Evolutionary conservation across 163 green algal species (phyloP), one percentile per base, ranked within the genome.

Genomic region (Chlorella variabilis): DNA sequence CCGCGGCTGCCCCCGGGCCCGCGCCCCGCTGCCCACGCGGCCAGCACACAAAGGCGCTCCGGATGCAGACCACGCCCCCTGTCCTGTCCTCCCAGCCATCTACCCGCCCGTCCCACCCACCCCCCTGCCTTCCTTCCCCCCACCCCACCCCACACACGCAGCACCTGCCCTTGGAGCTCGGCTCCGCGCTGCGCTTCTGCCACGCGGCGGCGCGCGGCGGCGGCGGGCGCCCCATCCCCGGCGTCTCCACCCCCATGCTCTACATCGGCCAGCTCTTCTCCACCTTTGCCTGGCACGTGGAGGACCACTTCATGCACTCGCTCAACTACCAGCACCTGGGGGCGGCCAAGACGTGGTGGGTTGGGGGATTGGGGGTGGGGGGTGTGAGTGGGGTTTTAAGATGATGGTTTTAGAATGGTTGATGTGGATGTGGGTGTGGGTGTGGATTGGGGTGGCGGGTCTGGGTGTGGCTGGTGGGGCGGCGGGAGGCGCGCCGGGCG

Each of bases 251-350:
- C 15, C 84, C 93, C 67, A 90, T 85, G 85, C 77, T 97, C 71
- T 91, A 93, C 67, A 39, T 95, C 36, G 89, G 90, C 81, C 93
- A 93, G 86, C 75, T 92, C 13, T 95, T 94, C 73, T 89, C 87
- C 68, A 84, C 83, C 38, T 88, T 89, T 63, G 86, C 84, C 70
- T 98, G 94, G 94, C 94, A 93, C 75, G 84, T 92, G 15, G 91
- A 96, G 80, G 89, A 94, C 62, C 91, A 96, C 79, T 83, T 91
- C 78, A 82, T 98, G 29, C 95, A 95, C 88, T 84, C 67, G 59
- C 85, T 96, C 75, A 94, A 92, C 78, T 98, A 96, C 85, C 75
- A 93, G 45, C 94, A 98, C 88, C 89, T 85, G 61, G 75, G 75
- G 5, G 61, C 75, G 0, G 4, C 75, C 31, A 82, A 82, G 45